Conservation (phyloP, 164 flowering plant genomes). For the Malania oleifera region DNA sequence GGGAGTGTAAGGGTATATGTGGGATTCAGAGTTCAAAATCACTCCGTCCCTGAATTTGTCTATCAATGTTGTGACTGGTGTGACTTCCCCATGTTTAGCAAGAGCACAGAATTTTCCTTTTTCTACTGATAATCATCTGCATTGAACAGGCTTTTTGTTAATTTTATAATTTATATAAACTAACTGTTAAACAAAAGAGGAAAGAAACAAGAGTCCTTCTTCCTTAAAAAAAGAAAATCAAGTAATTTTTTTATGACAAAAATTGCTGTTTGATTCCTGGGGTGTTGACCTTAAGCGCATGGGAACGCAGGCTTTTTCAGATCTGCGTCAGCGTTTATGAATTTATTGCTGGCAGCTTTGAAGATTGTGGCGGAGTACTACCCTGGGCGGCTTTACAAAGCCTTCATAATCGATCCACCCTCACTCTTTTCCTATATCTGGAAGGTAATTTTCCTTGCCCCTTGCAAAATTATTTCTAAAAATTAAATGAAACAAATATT, state of each 20-base stretch:
- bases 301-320: constrained; percentile 85
- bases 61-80: constrained; percentile 15
- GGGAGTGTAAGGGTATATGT: constrained; percentile 27
- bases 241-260: not conserved
- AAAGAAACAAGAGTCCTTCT: too few relatives aligned
- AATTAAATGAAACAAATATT: too few relatives aligned
- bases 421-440: constrained; percentile 86
- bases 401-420: constrained; percentile 92
- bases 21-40: constrained; percentile 17
- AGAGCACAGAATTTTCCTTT: constrained; percentile 26
- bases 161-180: not conserved
- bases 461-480: too few relatives aligned
- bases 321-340: constrained; percentile 95
- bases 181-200: too few relatives aligned
- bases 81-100: constrained; percentile 9
- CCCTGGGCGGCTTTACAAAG: constrained; percentile 73
- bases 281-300: not conserved
- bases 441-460: too few relatives aligned
- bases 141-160: not conserved
- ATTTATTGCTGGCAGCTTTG: constrained; percentile 62
- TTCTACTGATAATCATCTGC: constrained; percentile 8
- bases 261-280: not conserved
- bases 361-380: constrained; percentile 80
- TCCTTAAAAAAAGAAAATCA: too few relatives aligned
- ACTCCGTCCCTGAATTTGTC: constrained; percentile 21